A percentile compares a stretch with the other conserved stretches of the same genome.
Conservation (phyloP, 352 stramenopile species). For the Blastocystis sp. region DNA sequence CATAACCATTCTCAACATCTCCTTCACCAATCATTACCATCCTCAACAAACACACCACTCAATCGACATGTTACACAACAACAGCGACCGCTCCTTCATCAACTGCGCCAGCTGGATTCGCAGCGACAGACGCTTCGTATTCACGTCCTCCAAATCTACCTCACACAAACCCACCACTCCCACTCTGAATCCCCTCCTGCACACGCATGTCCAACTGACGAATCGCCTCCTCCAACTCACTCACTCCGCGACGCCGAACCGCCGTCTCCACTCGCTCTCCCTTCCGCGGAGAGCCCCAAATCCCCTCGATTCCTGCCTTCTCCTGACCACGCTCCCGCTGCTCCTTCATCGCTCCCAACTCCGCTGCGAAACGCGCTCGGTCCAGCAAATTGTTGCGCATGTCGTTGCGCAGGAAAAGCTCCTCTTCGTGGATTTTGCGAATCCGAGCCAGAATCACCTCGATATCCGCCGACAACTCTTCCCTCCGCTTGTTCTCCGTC, state of each 20-base stretch:
- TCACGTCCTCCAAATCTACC: slow-evolving; percentile 39
- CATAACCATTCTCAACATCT: no score
- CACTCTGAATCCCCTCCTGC: slow-evolving; percentile 1
- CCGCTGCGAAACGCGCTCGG: not conserved
- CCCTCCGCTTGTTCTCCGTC: not conserved
- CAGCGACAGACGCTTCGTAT: slow-evolving; percentile 36
- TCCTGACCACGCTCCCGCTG: not conserved
- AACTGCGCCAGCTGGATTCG: slow-evolving; percentile 42
- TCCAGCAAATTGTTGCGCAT: slow-evolving; percentile 23
- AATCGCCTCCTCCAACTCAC: not conserved
- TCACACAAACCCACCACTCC: not conserved
- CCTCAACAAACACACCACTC: slow-evolving; percentile 21
- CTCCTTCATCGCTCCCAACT: not conserved
- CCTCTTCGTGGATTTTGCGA: slow-evolving; percentile 31
- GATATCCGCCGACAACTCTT: slow-evolving; percentile 42
- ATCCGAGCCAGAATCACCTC: slow-evolving; percentile 1
- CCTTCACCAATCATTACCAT: not conserved
- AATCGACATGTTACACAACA: not conserved
- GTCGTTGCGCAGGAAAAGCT: slow-evolving; percentile 15
- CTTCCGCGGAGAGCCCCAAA: not conserved
- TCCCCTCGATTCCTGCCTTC: not conserved
- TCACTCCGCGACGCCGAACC: not conserved
- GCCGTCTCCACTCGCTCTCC: not conserved
- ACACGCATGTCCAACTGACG: not conserved
- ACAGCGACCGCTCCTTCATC: slow-evolving; percentile 40